Percentiles rank a stretch among this genome's conserved stretches.
These are phyloP conservation scores for Xylaria sp. DNA, from an alignment of 2,329 filamentous ascomycete genomes.

Conservation along the genomic window DNA sequence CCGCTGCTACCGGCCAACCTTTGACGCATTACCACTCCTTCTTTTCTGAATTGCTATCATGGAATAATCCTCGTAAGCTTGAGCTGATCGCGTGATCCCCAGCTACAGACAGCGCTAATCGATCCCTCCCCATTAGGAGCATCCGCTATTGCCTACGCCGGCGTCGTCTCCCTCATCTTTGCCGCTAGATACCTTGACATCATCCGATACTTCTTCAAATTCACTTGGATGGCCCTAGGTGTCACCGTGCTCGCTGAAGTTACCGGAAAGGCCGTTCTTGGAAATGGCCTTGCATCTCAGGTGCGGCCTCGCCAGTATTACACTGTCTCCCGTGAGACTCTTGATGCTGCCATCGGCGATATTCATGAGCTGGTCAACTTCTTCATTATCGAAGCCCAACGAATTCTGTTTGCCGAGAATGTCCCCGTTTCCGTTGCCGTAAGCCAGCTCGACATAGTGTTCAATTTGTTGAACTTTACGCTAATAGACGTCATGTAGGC, in stretches of 20 bases:
- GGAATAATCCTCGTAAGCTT: slow-evolving; percentile 73
- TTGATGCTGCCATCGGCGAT: slow-evolving; percentile 71
- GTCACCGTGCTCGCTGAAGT: slow-evolving; percentile 71
- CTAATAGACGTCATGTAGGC: slow-evolving; percentile 56
- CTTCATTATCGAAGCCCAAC: slow-evolving; percentile 76
- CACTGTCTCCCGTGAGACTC: slow-evolving; percentile 70
- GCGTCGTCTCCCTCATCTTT: slow-evolving; percentile 69
- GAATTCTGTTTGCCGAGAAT: slow-evolving; percentile 76
- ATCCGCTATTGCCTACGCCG: slow-evolving; percentile 72
- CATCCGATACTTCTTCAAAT: slow-evolving; percentile 72
- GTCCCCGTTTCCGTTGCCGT: slow-evolving; percentile 68
- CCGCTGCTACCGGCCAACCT: slow-evolving; percentile 69
- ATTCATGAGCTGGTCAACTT: slow-evolving; percentile 77
- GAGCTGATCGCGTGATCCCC: slow-evolving; percentile 17
- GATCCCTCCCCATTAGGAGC: slow-evolving; percentile 59
- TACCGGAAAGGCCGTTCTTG: slow-evolving; percentile 69
- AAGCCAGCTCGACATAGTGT: slow-evolving; percentile 50
- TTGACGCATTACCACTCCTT: slow-evolving; percentile 78
- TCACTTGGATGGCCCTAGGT: slow-evolving; percentile 71
- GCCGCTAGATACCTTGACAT: slow-evolving; percentile 73
- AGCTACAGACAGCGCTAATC: slow-evolving; percentile 40
- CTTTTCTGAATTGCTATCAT: slow-evolving; percentile 75
- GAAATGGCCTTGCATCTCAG: slow-evolving; percentile 72
- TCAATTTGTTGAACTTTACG: neutral
- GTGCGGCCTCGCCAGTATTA: slow-evolving; percentile 75